Conservation (phyloP, 176 grass and related monocot genomes). For the Oryza nivara region DNA sequence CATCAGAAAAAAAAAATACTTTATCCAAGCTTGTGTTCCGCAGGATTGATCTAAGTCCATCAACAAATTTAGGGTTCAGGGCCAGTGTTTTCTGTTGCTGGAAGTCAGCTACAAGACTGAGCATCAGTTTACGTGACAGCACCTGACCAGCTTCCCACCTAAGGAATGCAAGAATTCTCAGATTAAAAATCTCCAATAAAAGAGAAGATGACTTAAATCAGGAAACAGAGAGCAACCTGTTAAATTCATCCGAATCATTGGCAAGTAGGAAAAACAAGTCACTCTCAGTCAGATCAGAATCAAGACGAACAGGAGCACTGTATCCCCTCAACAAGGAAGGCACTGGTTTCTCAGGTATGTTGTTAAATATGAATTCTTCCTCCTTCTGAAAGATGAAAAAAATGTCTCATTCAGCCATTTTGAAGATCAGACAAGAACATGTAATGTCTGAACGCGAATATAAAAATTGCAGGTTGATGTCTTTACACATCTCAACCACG, state of each 20-base stretch:
- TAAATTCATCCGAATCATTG: conserved; percentile 99
- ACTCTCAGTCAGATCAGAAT: conserved; percentile 83
- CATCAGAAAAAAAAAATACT: conserved; percentile 46
- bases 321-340: conserved; percentile 92
- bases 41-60: conserved; percentile 79
- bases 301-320: conserved; percentile 92
- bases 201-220: background rate
- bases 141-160: conserved; percentile 99
- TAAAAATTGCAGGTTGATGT: conserved; percentile 8
- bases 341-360: conserved; percentile 80
- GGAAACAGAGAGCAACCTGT: conserved; percentile 55
- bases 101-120: conserved; percentile 87
- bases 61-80: conserved; percentile 84
- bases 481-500: background rate
- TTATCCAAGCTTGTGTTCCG: conserved; percentile 81
- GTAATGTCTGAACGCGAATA: background rate
- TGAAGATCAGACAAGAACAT: conserved; percentile 24
- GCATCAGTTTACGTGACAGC: conserved; percentile 92
- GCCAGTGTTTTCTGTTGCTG: conserved; percentile 80
- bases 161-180: conserved; percentile 27
- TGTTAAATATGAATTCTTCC: conserved; percentile 81
- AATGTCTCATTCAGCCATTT: conserved; percentile 22
- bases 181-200: conserved; percentile 31
- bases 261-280: conserved; percentile 97
- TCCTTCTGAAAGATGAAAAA: conserved; percentile 76